Evolutionary conservation across 441 rosid species (phyloP), one percentile per base, ranked within the genome.

Genomic region (Populus trichocarpa): DNA sequence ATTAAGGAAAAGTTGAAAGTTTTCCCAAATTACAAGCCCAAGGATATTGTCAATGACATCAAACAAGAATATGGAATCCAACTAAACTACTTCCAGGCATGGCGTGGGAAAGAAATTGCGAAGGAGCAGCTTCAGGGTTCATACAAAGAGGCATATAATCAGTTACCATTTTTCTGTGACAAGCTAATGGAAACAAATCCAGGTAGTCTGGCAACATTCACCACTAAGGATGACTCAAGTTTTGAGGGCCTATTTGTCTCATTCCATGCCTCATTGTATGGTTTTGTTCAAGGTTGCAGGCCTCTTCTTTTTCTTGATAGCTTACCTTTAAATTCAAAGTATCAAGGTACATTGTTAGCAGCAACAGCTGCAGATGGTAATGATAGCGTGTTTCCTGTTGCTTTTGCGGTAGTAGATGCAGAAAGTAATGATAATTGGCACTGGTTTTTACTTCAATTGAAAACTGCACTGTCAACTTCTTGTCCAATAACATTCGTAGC

Each of bases 51-150:
- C 71, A 88, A 82, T 50, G 98, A 95, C 78, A 88, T 95, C 78
- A 93, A 92, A 79, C 90, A 90, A 76, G 98, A 93, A 82, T 93
- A 86, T 70, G 99, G 99, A 70, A 91, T 95, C 75, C 92, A 95
- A 77, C 84, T 95, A 63, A 95, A 93, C 77, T 95, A 95, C 81
- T 91, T 89, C 83, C 99, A 95, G 86, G 98, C 98, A 9, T 93
- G 97, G 96, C 93, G 97, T 3, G 99, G 99, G 36, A 95, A 93
- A 83, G 98, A 95, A 84, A 95, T 93, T 8, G 97, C 98, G 3
- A 93, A 88, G 83, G 98, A 92, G 87, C 99, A 93, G 81, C 98
- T 93, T 76, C 97, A 92, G 72, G 99, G 99, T 72, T 93, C 97
- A 2, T 91, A 86, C 85, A 93, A 92, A 74, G 96, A 95, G 36